These are phyloP conservation scores for Cyclotella cryptica DNA, from an alignment of 108 stramenopile genomes.

Conservation along the genomic window DNA sequence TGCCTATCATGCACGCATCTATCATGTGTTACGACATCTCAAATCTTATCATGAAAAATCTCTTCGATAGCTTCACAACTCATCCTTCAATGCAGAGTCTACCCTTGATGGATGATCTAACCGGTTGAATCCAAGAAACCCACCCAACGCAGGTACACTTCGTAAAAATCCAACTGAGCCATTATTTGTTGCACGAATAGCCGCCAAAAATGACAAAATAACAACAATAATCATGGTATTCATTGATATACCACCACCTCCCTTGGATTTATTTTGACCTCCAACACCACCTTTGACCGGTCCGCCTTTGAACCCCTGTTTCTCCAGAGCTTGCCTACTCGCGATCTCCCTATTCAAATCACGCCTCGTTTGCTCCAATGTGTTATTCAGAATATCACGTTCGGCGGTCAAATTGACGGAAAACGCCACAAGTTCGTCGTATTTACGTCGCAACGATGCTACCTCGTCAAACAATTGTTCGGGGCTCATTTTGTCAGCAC, in stretches of 20 bases:
- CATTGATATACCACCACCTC: slow-evolving; percentile 28
- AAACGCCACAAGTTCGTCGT: slow-evolving; percentile 93
- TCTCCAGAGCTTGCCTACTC: slow-evolving; percentile 64
- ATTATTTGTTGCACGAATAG: slow-evolving; percentile 45
- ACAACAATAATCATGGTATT: slow-evolving; percentile 36
- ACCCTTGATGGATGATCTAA: not conserved
- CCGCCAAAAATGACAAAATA: slow-evolving; percentile 37
- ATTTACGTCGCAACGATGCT: slow-evolving; percentile 84
- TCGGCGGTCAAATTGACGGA: slow-evolving; percentile 94
- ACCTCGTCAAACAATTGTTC: slow-evolving; percentile 81
- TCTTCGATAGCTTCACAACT: slow-evolving; percentile 24
- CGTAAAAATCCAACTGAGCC: slow-evolving; percentile 39
- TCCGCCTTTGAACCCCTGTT: slow-evolving; percentile 48
- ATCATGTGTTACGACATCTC: no score
- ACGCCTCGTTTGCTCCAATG: slow-evolving; percentile 89
- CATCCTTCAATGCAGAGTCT: slow-evolving; percentile 13
- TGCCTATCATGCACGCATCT: no score
- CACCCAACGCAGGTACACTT: slow-evolving; percentile 46
- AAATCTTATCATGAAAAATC: no score
- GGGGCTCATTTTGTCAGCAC: slow-evolving; percentile 68
- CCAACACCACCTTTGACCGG: not conserved
- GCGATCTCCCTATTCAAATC: slow-evolving; percentile 89
- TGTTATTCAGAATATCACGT: slow-evolving; percentile 93
- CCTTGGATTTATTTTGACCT: slow-evolving; percentile 16
- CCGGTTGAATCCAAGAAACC: slow-evolving; percentile 44